Evolutionary conservation across 2,329 filamentous ascomycete genomes (phyloP).

Genomic region (Gnomoniopsis sp.): DNA sequence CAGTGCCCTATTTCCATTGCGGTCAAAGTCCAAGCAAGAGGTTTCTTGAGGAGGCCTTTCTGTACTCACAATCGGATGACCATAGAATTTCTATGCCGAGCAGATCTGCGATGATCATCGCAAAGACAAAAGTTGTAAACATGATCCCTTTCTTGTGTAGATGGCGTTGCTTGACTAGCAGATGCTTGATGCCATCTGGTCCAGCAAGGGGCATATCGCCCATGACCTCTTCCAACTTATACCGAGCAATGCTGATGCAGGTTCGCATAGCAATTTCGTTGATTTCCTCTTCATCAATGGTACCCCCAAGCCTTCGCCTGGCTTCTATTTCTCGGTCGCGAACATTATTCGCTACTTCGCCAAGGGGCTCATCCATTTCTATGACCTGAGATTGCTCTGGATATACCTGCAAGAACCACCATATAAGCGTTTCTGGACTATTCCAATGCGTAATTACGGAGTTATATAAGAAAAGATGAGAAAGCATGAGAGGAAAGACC

Average conservation of each 20-base stretch:
- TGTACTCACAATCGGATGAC: constrained; percentile 29
- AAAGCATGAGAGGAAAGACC: neutral
- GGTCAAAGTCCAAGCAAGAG: neutral
- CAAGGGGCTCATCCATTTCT: constrained; percentile 25
- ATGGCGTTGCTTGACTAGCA: constrained; percentile 32
- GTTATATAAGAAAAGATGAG: neutral
- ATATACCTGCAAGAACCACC: constrained; percentile 20
- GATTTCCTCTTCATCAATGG: constrained; percentile 5
- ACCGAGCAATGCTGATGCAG: constrained; percentile 8
- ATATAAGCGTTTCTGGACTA: neutral
- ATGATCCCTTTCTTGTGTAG: constrained; percentile 36
- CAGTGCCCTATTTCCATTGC: no score
- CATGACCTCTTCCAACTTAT: neutral
- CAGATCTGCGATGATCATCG: constrained; percentile 28
- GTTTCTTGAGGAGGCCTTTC: neutral
- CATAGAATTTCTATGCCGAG: constrained; percentile 32
- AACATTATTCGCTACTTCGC: constrained; percentile 24
- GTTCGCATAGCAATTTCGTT: constrained; percentile 6
- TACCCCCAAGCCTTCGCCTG: neutral
- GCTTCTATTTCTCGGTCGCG: constrained; percentile 6
- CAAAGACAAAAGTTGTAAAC: constrained; percentile 34
- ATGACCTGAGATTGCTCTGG: constrained; percentile 22
- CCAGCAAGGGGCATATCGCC: neutral
- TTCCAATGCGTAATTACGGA: neutral
- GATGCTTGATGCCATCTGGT: constrained; percentile 4